These are phyloP conservation scores for Rhynchosporium graminicola DNA, from an alignment of 2,329 filamentous ascomycete species.

Conservation along the genomic window DNA sequence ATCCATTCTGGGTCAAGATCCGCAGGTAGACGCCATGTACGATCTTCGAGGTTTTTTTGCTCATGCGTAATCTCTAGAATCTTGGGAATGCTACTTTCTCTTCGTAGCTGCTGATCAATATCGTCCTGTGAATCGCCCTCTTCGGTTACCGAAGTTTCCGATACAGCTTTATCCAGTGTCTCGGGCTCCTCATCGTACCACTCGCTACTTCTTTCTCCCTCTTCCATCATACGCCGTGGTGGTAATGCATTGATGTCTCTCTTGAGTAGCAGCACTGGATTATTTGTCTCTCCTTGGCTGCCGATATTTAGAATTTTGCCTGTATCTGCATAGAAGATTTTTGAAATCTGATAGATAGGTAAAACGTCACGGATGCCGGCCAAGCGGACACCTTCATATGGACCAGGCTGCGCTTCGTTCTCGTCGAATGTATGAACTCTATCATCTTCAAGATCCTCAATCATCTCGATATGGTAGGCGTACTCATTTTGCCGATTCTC, in stretches of 20 bases:
- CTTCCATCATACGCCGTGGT: conserved; percentile 65
- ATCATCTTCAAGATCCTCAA: conserved; percentile 72
- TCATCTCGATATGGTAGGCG: conserved; percentile 67
- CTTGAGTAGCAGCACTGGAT: conserved; percentile 67
- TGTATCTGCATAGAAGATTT: conserved; percentile 77
- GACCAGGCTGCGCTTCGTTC: conserved; percentile 50
- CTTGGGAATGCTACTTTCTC: conserved; percentile 37
- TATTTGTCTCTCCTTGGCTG: conserved; percentile 64
- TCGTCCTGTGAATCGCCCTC: conserved; percentile 40
- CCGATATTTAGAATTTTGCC: conserved; percentile 74
- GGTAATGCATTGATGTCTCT: conserved; percentile 66
- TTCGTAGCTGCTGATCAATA: conserved; percentile 37
- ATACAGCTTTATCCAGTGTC: conserved; percentile 18
- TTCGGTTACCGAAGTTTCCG: conserved; percentile 21
- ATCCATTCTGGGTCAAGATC: conserved; percentile 74
- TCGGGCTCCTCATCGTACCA: conserved; percentile 24
- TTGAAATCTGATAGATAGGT: conserved; percentile 71
- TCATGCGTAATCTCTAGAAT: conserved; percentile 19
- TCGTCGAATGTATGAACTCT: conserved; percentile 68
- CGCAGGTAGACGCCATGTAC: conserved; percentile 56
- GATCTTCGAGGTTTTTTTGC: conserved; percentile 12
- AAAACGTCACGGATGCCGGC: conserved; percentile 68
- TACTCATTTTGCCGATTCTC: conserved; percentile 52
- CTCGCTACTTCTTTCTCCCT: conserved; percentile 31
- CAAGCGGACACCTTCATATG: conserved; percentile 59